phyloP scores from a whole-genome alignment of 176 grass and related monocot species.

The Luzula sylvatica region DNA sequence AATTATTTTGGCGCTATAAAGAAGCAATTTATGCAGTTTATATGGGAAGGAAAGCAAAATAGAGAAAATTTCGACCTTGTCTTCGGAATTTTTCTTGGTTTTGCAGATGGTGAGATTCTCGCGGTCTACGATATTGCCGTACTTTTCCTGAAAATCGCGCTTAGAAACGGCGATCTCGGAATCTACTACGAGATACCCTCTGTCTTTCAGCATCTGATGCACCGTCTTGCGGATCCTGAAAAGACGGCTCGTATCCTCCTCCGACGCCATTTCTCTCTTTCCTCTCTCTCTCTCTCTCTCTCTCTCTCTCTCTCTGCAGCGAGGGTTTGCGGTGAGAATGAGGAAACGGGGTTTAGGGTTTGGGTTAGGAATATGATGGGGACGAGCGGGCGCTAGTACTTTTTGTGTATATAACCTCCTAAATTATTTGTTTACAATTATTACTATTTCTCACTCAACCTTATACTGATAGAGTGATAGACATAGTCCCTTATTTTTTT shows the following conservation, averaged over 20 bases:
- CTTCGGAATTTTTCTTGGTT: slow-evolving; percentile 2
- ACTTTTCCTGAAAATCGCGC: slow-evolving; percentile 22
- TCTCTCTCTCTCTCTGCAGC: neutral
- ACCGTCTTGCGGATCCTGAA: slow-evolving; percentile 64
- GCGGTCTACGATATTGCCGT: slow-evolving; percentile 30
- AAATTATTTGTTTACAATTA: too few relatives aligned
- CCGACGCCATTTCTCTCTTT: slow-evolving; percentile 41
- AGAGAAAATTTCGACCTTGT: slow-evolving; percentile 26
- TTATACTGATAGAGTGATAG: too few relatives aligned
- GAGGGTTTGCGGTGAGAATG: neutral
- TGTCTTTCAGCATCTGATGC: slow-evolving; percentile 65
- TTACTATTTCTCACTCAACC: too few relatives aligned
- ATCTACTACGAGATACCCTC: slow-evolving; percentile 27
- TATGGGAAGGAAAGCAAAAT: neutral
- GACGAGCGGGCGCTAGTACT: too few relatives aligned
- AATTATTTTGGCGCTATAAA: too few relatives aligned
- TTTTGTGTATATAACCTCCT: too few relatives aligned
- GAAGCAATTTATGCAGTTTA: neutral
- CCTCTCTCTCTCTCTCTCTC: neutral
- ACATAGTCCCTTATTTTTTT: too few relatives aligned
- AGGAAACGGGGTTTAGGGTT: neutral
- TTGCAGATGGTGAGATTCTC: slow-evolving; percentile 41
- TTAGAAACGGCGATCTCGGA: slow-evolving; percentile 22
- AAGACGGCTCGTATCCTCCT: slow-evolving; percentile 41
- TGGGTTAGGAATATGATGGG: neutral